A percentile compares a stretch with the other conserved stretches of the same genome.
These are phyloP conservation scores for Dioszegia crocea DNA, from an alignment of 768 basidiomycete species.

Conservation along the genomic window DNA sequence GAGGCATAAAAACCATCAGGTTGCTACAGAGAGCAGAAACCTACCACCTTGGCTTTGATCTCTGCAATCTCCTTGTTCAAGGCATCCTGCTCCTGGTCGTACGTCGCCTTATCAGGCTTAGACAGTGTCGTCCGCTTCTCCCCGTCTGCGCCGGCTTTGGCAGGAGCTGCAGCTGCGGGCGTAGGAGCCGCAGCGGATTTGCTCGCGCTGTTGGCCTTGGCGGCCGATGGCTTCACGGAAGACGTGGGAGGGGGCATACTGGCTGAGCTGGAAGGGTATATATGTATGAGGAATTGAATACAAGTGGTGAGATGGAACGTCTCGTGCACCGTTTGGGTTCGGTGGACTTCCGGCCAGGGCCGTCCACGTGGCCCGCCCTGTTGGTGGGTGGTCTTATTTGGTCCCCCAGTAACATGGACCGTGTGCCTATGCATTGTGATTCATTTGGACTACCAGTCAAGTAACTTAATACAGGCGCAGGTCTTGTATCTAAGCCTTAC, in stretches of 20 bases:
- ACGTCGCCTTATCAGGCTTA: constrained; percentile 78
- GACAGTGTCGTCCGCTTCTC: constrained; percentile 34
- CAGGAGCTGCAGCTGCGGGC: constrained; percentile 10
- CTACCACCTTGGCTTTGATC: constrained; percentile 72
- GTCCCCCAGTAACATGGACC: not conserved
- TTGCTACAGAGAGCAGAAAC: no score
- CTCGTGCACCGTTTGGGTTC: no score
- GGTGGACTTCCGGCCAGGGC: no score
- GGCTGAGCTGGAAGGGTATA: not conserved
- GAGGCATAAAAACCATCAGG: not conserved
- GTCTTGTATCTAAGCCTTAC: no score
- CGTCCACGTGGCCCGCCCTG: no score
- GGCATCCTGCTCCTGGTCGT: constrained; percentile 77
- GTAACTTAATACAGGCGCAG: no score
- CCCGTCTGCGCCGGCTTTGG: constrained; percentile 20
- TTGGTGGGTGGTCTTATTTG: no score
- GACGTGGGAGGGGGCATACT: constrained; percentile 47
- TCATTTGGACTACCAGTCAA: no score
- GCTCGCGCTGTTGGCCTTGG: constrained; percentile 24
- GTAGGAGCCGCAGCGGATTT: constrained; percentile 6
- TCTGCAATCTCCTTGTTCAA: constrained; percentile 79
- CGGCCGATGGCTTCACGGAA: constrained; percentile 36
- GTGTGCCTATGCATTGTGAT: no score
- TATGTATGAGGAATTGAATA: no score
- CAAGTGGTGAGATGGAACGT: no score